Evolutionary conservation across 768 basidiomycete genomes (phyloP).

Genomic region (Rhizopogon roseolus): DNA sequence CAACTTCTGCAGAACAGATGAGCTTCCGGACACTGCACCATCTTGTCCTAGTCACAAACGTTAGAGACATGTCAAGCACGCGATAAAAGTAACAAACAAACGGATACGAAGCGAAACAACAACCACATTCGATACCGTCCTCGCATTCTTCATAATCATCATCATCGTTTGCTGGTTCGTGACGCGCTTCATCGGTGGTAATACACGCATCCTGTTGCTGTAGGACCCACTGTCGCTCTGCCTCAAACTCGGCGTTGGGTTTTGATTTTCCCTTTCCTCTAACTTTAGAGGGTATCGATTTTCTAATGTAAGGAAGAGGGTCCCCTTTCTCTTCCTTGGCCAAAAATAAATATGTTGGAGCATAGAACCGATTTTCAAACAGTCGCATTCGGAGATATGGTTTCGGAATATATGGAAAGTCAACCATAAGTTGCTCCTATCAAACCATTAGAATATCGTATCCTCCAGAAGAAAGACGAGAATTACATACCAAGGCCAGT

Average conservation of each 20-base stretch:
- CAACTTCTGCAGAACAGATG: conserved; percentile 84
- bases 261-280: conserved; percentile 38
- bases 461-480: neutral
- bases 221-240: conserved; percentile 45
- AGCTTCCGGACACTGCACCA: conserved; percentile 86
- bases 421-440: conserved; percentile 47
- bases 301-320: conserved; percentile 33
- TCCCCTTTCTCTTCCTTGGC: conserved; percentile 26
- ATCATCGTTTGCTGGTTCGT: conserved; percentile 32
- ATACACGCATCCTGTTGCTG: conserved; percentile 4
- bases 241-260: conserved; percentile 40
- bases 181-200: conserved; percentile 22
- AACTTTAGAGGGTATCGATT: conserved; percentile 26
- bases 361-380: conserved; percentile 44
- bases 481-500: conserved; percentile 43
- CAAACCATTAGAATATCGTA: neutral
- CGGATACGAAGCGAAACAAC: conserved; percentile 72
- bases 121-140: conserved; percentile 79
- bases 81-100: conserved; percentile 42
- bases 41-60: conserved; percentile 50
- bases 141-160: conserved; percentile 45
- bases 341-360: conserved; percentile 57
- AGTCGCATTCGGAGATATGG: conserved; percentile 47
- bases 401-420: conserved; percentile 58
- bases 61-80: neutral